phyloP scores from a whole-genome alignment of 768 basidiomycete genomes.

The Rhodocollybia butyracea region DNA sequence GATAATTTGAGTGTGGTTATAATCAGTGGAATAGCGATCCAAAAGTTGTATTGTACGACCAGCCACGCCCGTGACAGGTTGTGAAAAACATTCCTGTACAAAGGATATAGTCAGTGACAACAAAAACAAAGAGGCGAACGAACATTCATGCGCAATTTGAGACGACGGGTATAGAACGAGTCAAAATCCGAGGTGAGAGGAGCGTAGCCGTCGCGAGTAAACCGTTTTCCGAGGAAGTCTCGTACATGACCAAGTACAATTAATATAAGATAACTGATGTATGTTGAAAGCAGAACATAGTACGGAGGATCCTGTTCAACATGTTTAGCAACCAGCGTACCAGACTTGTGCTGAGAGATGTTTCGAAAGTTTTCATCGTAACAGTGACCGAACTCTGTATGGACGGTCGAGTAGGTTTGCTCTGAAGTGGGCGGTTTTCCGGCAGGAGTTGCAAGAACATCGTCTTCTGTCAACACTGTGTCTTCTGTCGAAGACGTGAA shows the following conservation, averaged over 20 bases:
- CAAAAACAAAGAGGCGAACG: too few species aligned
- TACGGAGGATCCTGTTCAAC: conserved; percentile 86
- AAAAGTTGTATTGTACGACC: conserved; percentile 87
- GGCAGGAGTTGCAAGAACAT: conserved; percentile 52
- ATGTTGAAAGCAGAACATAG: conserved; percentile 57
- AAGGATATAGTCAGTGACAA: too few species aligned
- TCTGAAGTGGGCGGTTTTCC: conserved; percentile 74
- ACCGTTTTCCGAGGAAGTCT: conserved; percentile 91
- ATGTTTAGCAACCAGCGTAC: conserved; percentile 46
- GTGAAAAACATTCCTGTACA: conserved; percentile 94
- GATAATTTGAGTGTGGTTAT: conserved; percentile 72
- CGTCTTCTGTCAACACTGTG: conserved; percentile 54
- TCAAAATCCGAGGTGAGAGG: conserved; percentile 98
- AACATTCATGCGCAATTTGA: conserved; percentile 92
- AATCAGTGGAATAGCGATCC: conserved; percentile 81
- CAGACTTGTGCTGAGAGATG: conserved; percentile 56
- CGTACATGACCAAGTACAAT: conserved; percentile 90
- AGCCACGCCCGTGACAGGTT: conserved; percentile 92
- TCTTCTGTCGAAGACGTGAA: conserved; percentile 69
- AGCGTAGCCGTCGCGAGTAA: conserved; percentile 89
- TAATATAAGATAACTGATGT: conserved; percentile 83
- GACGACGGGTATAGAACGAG: conserved; percentile 96
- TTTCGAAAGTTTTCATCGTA: conserved; percentile 73
- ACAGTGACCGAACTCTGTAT: conserved; percentile 93
- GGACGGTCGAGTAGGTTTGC: conserved; percentile 72